Percentiles rank a stretch among this genome's conserved stretches.
phyloP scores from a whole-genome alignment of 2,329 filamentous ascomycete species.

The Ophiognomonia clavigignenti-juglandacearum region DNA sequence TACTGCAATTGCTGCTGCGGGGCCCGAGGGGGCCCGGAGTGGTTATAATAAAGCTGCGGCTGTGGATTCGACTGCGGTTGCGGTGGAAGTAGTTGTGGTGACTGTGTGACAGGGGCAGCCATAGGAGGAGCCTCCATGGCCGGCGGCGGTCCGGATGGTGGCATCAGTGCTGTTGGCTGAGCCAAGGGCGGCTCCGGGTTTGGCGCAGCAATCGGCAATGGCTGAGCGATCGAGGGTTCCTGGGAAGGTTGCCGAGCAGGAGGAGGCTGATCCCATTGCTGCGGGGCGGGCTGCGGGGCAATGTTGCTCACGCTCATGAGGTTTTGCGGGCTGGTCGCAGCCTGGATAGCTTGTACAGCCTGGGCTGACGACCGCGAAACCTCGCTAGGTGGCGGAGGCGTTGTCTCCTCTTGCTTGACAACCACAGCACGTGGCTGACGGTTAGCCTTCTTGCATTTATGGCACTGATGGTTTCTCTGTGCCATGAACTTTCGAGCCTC shows the following conservation, averaged over 20 bases:
- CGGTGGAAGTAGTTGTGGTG: conserved; percentile 15
- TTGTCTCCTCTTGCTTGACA: conserved; percentile 22
- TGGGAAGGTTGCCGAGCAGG: conserved; percentile 6
- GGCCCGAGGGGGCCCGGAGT: conserved; percentile 22
- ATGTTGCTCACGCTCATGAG: conserved; percentile 15
- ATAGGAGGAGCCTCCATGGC: conserved; percentile 17
- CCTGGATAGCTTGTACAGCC: conserved; percentile 21
- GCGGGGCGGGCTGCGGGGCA: conserved; percentile 14
- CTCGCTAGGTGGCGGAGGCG: conserved; percentile 23
- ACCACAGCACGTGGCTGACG: conserved; percentile 34
- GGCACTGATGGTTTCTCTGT: conserved; percentile 64
- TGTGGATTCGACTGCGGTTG: conserved; percentile 21
- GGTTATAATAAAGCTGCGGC: conserved; percentile 21
- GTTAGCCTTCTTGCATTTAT: conserved; percentile 63
- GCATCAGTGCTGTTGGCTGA: conserved; percentile 2
- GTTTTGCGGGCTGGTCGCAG: conserved; percentile 11
- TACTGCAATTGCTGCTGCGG: no score
- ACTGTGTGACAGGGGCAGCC: conserved; percentile 17
- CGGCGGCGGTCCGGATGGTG: conserved; percentile 2
- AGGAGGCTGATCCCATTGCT: conserved; percentile 15
- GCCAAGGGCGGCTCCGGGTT: conserved; percentile 4
- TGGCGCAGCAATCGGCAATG: conserved; percentile 2
- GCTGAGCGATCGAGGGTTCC: conserved; percentile 7
- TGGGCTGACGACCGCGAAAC: conserved; percentile 22
- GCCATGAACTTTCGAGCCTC: conserved; percentile 56